These are phyloP conservation scores for Fusarium tanahbumbuense DNA, from an alignment of 2,329 filamentous ascomycete genomes.

Conservation along the genomic window DNA sequence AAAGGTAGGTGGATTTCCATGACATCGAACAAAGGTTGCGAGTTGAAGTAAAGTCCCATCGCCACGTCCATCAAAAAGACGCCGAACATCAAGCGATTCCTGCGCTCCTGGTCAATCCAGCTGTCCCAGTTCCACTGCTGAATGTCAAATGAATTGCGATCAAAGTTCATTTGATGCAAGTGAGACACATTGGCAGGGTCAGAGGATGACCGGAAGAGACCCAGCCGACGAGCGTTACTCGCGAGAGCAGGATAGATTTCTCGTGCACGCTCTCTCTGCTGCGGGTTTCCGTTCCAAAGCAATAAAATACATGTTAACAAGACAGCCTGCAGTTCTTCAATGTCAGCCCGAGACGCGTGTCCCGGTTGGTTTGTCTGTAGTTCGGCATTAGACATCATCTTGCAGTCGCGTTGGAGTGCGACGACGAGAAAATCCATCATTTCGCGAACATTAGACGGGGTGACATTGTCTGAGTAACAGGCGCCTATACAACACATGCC, in stretches of 20 bases:
- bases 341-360: constrained; percentile 53
- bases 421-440: constrained; percentile 73
- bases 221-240: constrained; percentile 66
- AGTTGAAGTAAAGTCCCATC: constrained; percentile 78
- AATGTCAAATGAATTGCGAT: constrained; percentile 58
- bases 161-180: constrained; percentile 68
- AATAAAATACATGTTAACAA: constrained; percentile 71
- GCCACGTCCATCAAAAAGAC: constrained; percentile 73
- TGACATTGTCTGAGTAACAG: constrained; percentile 75
- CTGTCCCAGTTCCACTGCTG: constrained; percentile 71
- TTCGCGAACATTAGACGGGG: constrained; percentile 70
- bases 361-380: constrained; percentile 39
- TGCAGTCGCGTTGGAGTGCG: constrained; percentile 68
- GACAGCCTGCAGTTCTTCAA: constrained; percentile 76
- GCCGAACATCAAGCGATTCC: constrained; percentile 72
- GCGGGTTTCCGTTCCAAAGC: constrained; percentile 76
- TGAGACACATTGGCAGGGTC: constrained; percentile 64
- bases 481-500: constrained; percentile 79
- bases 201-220: constrained; percentile 66
- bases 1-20: constrained; percentile 75
- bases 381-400: constrained; percentile 53
- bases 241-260: constrained; percentile 68
- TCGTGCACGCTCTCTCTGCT: constrained; percentile 72
- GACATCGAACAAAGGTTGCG: constrained; percentile 69
- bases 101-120: constrained; percentile 79